These are phyloP conservation scores for Fusarium foetens DNA, from an alignment of 2,329 filamentous ascomycete species.

Conservation along the genomic window DNA sequence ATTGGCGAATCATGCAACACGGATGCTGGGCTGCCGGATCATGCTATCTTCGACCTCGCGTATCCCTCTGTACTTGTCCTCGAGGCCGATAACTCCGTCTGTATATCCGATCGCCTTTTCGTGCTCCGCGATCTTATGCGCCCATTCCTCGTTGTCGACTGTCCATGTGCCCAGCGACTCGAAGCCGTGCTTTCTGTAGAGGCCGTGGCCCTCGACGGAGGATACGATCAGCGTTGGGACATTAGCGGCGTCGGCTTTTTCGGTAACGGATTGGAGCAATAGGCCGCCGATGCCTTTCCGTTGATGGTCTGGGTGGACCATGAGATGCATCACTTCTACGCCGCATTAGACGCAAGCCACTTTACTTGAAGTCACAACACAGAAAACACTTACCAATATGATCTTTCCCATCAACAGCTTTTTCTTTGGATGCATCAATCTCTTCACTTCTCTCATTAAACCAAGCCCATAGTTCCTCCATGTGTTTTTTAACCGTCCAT, in stretches of 20 bases:
- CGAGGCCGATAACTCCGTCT: conserved; percentile 12
- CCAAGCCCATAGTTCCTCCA: conserved; percentile 35
- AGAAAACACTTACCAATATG: conserved; percentile 28
- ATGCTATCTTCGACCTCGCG: conserved; percentile 38
- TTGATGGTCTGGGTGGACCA: conserved; percentile 39
- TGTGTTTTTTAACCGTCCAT: conserved; percentile 31
- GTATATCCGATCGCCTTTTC: conserved; percentile 23
- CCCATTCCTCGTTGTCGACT: conserved; percentile 38
- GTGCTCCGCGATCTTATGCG: conserved; percentile 19
- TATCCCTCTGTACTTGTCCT: conserved; percentile 24
- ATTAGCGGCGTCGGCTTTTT: conserved; percentile 28
- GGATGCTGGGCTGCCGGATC: conserved; percentile 35
- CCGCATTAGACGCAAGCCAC: conserved; percentile 2
- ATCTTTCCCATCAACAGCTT: conserved; percentile 23
- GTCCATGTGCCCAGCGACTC: conserved; percentile 26
- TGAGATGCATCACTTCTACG: conserved; percentile 38
- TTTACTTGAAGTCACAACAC: too few species aligned
- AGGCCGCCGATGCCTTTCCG: conserved; percentile 34
- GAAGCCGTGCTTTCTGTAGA: conserved; percentile 35
- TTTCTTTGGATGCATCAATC: conserved; percentile 31
- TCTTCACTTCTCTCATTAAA: conserved; percentile 29
- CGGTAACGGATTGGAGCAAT: conserved; percentile 23
- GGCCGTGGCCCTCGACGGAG: conserved; percentile 25
- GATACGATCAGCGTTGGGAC: conserved; percentile 28
- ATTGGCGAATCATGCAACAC: conserved; percentile 19